phyloP scores from a whole-genome alignment of 306 rosid genomes.

The Gillenia trifoliata region DNA sequence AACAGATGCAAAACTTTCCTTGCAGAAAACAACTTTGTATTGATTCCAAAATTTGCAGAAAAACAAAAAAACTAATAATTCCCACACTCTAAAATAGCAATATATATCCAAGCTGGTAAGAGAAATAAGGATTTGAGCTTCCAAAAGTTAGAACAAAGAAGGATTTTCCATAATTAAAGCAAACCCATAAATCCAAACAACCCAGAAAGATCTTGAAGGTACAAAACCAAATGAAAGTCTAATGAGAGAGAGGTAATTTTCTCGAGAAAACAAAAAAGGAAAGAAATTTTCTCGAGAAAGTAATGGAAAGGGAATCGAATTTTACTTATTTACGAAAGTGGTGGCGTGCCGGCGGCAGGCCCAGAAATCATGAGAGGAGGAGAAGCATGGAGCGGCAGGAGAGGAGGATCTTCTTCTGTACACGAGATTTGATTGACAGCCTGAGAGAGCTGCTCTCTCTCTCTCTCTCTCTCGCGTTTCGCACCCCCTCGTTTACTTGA shows the following conservation, averaged over 20 bases:
- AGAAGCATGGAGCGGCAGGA: background rate
- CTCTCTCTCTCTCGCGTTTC: too few relatives aligned
- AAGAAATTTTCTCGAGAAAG: slow-evolving; percentile 21
- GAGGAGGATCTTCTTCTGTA: background rate
- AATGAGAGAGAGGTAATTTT: slow-evolving; percentile 10
- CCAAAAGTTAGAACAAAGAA: background rate
- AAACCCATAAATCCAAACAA: background rate
- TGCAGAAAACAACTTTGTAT: background rate
- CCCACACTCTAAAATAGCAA: background rate
- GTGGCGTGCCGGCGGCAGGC: slow-evolving; percentile 19
- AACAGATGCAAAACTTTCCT: background rate
- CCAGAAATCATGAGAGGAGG: slow-evolving; percentile 47
- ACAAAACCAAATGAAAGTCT: background rate
- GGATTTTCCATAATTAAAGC: background rate
- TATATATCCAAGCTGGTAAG: background rate
- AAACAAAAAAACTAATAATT: background rate
- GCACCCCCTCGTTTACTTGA: slow-evolving; percentile 19
- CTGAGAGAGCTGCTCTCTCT: background rate
- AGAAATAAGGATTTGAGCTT: background rate
- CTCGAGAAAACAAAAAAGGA: background rate
- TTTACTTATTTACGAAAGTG: slow-evolving; percentile 13
- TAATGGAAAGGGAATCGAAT: slow-evolving; percentile 13
- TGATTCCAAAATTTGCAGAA: background rate
- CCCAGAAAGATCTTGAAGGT: background rate
- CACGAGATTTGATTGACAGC: slow-evolving; percentile 33